Conservation (phyloP, 495 filamentous ascomycete genomes). For the Daldinia childiae region DNA sequence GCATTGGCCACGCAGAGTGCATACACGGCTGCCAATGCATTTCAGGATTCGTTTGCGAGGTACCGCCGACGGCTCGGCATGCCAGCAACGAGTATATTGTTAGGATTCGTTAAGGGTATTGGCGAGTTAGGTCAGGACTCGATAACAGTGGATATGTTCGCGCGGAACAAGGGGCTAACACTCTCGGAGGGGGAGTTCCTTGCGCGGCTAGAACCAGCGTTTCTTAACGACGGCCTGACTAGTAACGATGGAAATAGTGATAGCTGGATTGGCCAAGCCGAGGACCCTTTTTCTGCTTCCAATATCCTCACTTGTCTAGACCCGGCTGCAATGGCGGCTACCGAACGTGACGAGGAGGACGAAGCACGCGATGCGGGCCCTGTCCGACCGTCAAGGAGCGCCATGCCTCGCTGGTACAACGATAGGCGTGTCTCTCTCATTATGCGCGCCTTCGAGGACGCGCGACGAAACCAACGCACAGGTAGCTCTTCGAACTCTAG, state of each 20-base stretch:
- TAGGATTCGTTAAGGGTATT: slow-evolving; percentile 14
- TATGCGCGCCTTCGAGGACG: slow-evolving; percentile 2
- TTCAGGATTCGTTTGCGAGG: slow-evolving; percentile 55
- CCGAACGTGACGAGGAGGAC: neutral
- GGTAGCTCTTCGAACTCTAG: neutral
- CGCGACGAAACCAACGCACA: neutral
- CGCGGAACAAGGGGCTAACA: slow-evolving; percentile 5
- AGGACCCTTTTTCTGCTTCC: slow-evolving; percentile 42
- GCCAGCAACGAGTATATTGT: slow-evolving; percentile 29
- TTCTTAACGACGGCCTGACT: neutral
- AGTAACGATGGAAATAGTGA: neutral
- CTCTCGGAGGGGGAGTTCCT: neutral
- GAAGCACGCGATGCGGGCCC: slow-evolving; percentile 11
- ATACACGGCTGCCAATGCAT: slow-evolving; percentile 65
- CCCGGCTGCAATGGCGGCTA: slow-evolving; percentile 32
- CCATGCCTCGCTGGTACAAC: neutral
- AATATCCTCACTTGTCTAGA: slow-evolving; percentile 44
- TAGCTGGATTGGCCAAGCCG: neutral
- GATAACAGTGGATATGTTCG: slow-evolving; percentile 9
- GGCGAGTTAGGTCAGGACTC: slow-evolving; percentile 14
- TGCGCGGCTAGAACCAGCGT: neutral
- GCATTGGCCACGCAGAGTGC: slow-evolving; percentile 61
- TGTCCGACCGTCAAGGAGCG: neutral
- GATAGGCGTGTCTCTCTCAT: neutral
- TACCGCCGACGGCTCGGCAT: slow-evolving; percentile 46